Base-by-base conservation (phyloP, 306 rosid species). In the Glycine latifolia region DNA sequence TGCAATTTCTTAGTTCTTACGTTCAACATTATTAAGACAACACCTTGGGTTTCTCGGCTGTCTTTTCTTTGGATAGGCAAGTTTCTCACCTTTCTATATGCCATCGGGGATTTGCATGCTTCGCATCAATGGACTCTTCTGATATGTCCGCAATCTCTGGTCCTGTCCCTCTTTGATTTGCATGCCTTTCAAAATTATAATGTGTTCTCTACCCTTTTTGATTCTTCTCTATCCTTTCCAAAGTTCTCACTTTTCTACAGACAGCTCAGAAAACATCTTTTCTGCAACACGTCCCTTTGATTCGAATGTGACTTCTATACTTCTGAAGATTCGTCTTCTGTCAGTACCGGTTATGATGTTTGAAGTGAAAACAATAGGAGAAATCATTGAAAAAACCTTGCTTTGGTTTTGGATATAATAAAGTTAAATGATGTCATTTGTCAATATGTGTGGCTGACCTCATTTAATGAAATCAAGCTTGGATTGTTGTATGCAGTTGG, bases 341-440 rank as follows among this genome's bases (percentile, higher is more conserved):
- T n/a, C 56, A n/a, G 50, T 73, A 8, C 69, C 2, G 9, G 10
- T n/a, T 10, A 3, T 33, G 12, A 43, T 55, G 10, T 5, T 47
- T 39, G 81, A 65, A 77, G 52, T 65, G 41, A 66, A 63, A 35
- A 65, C 9, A 65, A 50, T 2, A 15, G 61, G 63, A 75, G 33
- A 60, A 31, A 7, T 13, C 41, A 3, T 8, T 67, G 33, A 26
- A 67, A 77, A 35, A 16, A 35, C 17, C 7, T 41, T 33, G 1
- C 12, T 62, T 62, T 76, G 49, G 60, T 44, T 47, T 61, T 47
- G 48, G 48, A 26, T 60, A 43, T 41, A 39, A 43, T 41, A 39
- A 6, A 16, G 11, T 62, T 3, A 3, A 75, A 44, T 59, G 68
- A 33, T 47, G 71, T 65, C 20, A 65, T 37, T 65, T 60, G 60